A percentile compares a stretch with the other conserved stretches of the same genome.
phyloP scores from a whole-genome alignment of 768 basidiomycete genomes.

The Coprinopsis marcescibilis region DNA sequence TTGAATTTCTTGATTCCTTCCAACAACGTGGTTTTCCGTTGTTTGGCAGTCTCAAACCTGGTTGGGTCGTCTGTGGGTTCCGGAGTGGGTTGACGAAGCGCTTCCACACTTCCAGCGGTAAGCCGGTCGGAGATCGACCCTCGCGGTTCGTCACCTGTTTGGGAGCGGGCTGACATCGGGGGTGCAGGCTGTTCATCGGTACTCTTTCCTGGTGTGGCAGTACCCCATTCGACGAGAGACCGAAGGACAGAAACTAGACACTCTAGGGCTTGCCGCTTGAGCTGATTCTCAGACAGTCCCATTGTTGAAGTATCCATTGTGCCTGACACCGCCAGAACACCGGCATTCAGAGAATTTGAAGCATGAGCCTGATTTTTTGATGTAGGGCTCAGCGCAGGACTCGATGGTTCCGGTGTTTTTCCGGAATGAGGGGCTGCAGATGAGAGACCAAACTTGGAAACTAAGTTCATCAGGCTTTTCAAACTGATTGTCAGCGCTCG shows the following conservation, averaged over 20 bases:
- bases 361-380: constrained; percentile 34
- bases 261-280: constrained; percentile 91
- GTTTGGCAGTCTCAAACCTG: constrained; percentile 91
- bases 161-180: constrained; percentile 37
- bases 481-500: background rate
- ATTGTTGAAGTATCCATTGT: constrained; percentile 61
- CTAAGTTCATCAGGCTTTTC: constrained; percentile 83
- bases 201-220: constrained; percentile 40
- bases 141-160: constrained; percentile 46
- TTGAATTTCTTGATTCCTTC: constrained; percentile 99
- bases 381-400: constrained; percentile 54
- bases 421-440: constrained; percentile 39
- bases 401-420: constrained; percentile 49
- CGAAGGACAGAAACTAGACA: constrained; percentile 84
- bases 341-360: constrained; percentile 58
- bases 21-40: constrained; percentile 88
- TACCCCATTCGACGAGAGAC: constrained; percentile 91
- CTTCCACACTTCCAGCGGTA: constrained; percentile 47
- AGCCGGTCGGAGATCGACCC: constrained; percentile 55
- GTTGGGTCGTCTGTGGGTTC: constrained; percentile 86
- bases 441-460: constrained; percentile 72
- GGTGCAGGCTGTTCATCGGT: constrained; percentile 35
- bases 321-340: constrained; percentile 58
- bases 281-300: constrained; percentile 75
- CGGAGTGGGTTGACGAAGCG: constrained; percentile 63